Evolutionary conservation across 2,329 filamentous ascomycete genomes (phyloP).

Genomic region (Talaromyces pinophilus): DNA sequence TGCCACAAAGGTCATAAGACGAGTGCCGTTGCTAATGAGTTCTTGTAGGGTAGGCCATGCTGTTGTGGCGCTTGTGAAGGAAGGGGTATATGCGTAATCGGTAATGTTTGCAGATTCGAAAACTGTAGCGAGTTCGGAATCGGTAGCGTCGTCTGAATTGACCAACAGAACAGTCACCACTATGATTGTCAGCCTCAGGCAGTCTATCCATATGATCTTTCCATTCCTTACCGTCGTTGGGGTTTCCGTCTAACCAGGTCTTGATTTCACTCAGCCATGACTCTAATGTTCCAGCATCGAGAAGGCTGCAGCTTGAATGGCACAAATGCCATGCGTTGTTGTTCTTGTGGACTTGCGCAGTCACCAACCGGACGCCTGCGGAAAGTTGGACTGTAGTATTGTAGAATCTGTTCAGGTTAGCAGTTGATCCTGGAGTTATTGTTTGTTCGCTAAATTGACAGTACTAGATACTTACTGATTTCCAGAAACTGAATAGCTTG

Average conservation of each 20-base stretch:
- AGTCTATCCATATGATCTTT: not conserved
- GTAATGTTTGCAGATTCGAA: slow-evolving; percentile 63
- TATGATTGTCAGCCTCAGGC: slow-evolving; percentile 4
- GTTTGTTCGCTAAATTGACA: not conserved
- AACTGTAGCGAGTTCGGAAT: slow-evolving; percentile 56
- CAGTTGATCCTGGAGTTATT: not conserved
- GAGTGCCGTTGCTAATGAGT: slow-evolving; percentile 65
- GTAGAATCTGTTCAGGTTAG: slow-evolving; percentile 46
- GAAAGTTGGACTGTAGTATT: slow-evolving; percentile 71
- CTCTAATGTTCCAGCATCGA: slow-evolving; percentile 68
- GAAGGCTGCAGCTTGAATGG: slow-evolving; percentile 65
- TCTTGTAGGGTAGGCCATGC: slow-evolving; percentile 71
- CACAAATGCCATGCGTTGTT: slow-evolving; percentile 66
- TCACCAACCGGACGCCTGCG: slow-evolving; percentile 69
- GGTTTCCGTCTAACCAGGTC: slow-evolving; percentile 67
- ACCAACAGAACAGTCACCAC: slow-evolving; percentile 74
- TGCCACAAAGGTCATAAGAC: slow-evolving; percentile 70
- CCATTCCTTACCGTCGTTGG: slow-evolving; percentile 57
- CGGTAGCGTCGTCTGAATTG: slow-evolving; percentile 64
- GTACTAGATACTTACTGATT: slow-evolving; percentile 60
- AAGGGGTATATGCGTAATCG: slow-evolving; percentile 61
- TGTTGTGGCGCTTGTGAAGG: slow-evolving; percentile 45
- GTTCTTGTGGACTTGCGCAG: slow-evolving; percentile 68
- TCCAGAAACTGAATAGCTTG: slow-evolving; percentile 63
- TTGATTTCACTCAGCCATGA: slow-evolving; percentile 66